Percentiles rank a stretch among this genome's conserved stretches.
phyloP scores from a whole-genome alignment of 495 filamentous ascomycete species.

The Trichocladium antarcticum region DNA sequence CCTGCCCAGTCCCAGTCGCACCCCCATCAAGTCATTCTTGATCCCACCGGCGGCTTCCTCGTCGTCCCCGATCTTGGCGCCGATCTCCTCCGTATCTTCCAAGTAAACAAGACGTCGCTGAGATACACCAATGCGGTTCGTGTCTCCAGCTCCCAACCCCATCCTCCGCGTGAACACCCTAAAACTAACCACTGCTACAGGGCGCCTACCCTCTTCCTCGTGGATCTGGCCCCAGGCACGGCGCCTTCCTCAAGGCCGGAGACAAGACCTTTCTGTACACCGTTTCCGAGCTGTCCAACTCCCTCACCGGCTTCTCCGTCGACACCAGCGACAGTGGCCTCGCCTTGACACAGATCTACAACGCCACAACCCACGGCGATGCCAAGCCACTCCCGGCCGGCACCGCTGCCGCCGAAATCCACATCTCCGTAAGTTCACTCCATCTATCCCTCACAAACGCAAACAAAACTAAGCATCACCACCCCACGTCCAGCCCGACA shows the following conservation, averaged over 20 bases:
- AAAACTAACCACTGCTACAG: not conserved
- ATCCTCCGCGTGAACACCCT: not conserved
- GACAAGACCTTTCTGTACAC: constrained; percentile 49
- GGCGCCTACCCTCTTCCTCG: constrained; percentile 8
- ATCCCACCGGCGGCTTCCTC: constrained; percentile 55
- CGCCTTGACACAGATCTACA: constrained; percentile 35
- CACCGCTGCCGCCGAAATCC: constrained; percentile 48
- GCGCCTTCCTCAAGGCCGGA: constrained; percentile 42
- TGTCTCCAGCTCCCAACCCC: constrained; percentile 21
- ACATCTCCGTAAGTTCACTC: constrained; percentile 43
- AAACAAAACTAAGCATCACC: not conserved
- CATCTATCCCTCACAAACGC: not conserved
- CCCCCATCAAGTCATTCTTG: constrained; percentile 58
- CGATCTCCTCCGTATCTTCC: constrained; percentile 57
- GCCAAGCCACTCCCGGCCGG: constrained; percentile 22
- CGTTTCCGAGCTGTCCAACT: constrained; percentile 50
- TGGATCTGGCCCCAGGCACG: constrained; percentile 60
- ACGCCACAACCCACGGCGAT: constrained; percentile 37
- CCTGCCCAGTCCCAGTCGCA: constrained; percentile 54
- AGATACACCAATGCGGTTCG: constrained; percentile 20
- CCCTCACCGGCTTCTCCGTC: constrained; percentile 47
- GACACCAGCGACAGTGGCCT: constrained; percentile 40
- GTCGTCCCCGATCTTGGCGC: constrained; percentile 61
- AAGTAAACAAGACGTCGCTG: constrained; percentile 36
- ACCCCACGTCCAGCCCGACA: constrained; percentile 38